Evolutionary conservation across 306 rosid species (phyloP), one percentile per base, ranked within the genome.

Genomic region (Quercus mongolica): DNA sequence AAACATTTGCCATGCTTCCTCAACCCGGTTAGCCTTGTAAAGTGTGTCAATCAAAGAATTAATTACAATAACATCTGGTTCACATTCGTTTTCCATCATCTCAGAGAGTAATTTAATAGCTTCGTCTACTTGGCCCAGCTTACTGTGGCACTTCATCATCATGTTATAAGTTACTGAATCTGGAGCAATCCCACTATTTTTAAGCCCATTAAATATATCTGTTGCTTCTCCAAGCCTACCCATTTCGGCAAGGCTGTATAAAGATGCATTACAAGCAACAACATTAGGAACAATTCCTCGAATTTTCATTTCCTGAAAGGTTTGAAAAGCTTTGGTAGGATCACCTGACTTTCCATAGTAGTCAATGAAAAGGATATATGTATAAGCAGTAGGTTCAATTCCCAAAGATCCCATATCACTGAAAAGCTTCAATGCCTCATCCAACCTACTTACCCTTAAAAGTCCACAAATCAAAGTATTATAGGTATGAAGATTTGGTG

Each of bases 131-230:
- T 87, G 82, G 65, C 98, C 99, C 71, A 83, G 91, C 87, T 87
- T 95, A 85, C 91, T 91, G 75, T 90, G 90, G 91, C 99, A 95
- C 84, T 92, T 92, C 91, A 95, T 95, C 97, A 95, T 89, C 90
- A 91, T 90, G 82, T 86, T 95, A 80, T 92, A 95, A 71, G 99
- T 90, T 73, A 90, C 90, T 23, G 94, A 87, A 85, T 95, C 95
- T 3, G 99, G 99, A 23, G 88, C 81, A 76, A 95, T 91, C 64
- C 99, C 99, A 69, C 90, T 88, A 70, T 74, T 80, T 76, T 82
- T 87, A 76, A 95, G 93, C 78, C 89, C 91, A 65, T 83, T 86
- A 82, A 90, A 93, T 49, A 92, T 79, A 69, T 85, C 77, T 69
- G 84, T 88, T 23, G 99, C 99, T 74, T 92, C 99, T 82, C 76